A percentile compares a stretch with the other conserved stretches of the same genome.
phyloP scores from a whole-genome alignment of 1,139 yeast genomes.

The Debaryomyces singareniensis region DNA sequence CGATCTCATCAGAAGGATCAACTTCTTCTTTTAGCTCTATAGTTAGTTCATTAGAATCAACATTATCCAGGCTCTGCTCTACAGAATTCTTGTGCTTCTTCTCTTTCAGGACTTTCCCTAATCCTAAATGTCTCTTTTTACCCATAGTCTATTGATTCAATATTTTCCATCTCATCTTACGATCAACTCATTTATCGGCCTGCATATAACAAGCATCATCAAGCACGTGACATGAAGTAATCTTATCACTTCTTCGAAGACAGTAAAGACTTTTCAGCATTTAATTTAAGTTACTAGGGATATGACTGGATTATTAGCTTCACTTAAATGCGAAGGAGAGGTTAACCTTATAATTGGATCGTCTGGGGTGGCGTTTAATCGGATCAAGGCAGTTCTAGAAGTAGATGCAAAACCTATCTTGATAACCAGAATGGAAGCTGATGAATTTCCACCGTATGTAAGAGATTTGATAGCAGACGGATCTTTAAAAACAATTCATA shows the following conservation, averaged over 20 bases:
- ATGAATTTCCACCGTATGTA: slow-evolving; percentile 16
- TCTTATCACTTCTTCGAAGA: too few relatives aligned
- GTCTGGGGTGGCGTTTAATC: slow-evolving; percentile 28
- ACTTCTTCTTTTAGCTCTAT: slow-evolving; percentile 67
- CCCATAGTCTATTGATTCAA: slow-evolving; percentile 34
- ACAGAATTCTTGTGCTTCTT: slow-evolving; percentile 39
- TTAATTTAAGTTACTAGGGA: slow-evolving; percentile 4
- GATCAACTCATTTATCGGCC: neutral
- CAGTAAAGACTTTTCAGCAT: slow-evolving; percentile 3
- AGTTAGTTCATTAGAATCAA: slow-evolving; percentile 40
- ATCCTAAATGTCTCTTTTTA: slow-evolving; percentile 71
- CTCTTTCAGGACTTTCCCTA: slow-evolving; percentile 57
- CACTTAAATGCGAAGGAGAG: slow-evolving; percentile 47
- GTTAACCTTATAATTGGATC: slow-evolving; percentile 59
- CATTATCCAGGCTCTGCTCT: slow-evolving; percentile 6
- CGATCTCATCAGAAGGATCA: slow-evolving; percentile 72
- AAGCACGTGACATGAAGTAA: slow-evolving; percentile 17
- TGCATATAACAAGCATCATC: neutral
- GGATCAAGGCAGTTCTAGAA: slow-evolving; percentile 44
- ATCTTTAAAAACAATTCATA: slow-evolving; percentile 23
- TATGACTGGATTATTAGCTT: slow-evolving; percentile 39
- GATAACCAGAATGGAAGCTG: slow-evolving; percentile 20
- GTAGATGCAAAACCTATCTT: slow-evolving; percentile 57
- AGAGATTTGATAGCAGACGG: slow-evolving; percentile 14
- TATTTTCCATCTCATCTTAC: neutral